Evolutionary conservation across 1,284 basidiomycete species (phyloP).

Genomic region (Boletus mariae): DNA sequence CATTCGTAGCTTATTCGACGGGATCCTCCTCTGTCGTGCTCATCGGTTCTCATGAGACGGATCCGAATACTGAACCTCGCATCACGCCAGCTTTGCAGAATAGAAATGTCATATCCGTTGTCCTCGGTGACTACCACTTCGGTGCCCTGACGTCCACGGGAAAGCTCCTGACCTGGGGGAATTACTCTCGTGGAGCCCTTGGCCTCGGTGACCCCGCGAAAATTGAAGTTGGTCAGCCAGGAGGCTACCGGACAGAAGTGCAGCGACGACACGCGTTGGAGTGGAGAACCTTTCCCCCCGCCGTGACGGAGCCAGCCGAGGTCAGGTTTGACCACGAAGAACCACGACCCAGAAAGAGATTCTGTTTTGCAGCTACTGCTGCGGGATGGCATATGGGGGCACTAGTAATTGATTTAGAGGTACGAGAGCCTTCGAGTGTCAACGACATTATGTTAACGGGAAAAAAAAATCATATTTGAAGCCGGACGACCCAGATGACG

Average conservation of each 20-base stretch:
- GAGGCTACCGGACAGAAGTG: slow-evolving; percentile 48
- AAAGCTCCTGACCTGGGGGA: slow-evolving; percentile 81
- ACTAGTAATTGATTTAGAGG: slow-evolving; percentile 76
- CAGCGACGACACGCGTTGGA: slow-evolving; percentile 34
- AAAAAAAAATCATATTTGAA: slow-evolving; percentile 7
- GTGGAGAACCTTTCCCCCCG: slow-evolving; percentile 38
- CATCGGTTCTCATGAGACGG: slow-evolving; percentile 50
- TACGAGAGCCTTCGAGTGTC: slow-evolving; percentile 27
- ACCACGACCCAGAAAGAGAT: slow-evolving; percentile 51
- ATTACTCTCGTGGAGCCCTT: slow-evolving; percentile 73
- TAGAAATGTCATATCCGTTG: slow-evolving; percentile 74
- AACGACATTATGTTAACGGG: slow-evolving; percentile 4
- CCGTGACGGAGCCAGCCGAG: slow-evolving; percentile 58
- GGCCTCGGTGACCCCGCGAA: slow-evolving; percentile 72
- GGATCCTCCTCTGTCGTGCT: slow-evolving; percentile 63
- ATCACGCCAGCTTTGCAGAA: slow-evolving; percentile 72
- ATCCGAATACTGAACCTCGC: slow-evolving; percentile 44
- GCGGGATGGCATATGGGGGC: slow-evolving; percentile 89
- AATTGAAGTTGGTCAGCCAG: slow-evolving; percentile 53
- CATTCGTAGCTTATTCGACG: slow-evolving; percentile 80
- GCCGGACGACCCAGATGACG: slow-evolving; percentile 15
- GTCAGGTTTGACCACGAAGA: slow-evolving; percentile 64
- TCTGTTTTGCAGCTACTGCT: slow-evolving; percentile 75
- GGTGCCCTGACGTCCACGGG: slow-evolving; percentile 79
- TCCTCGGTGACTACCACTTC: slow-evolving; percentile 87